These are phyloP conservation scores for Dictyostelium intermedium DNA, from an alignment of 78 protist species.

Conservation along the genomic window DNA sequence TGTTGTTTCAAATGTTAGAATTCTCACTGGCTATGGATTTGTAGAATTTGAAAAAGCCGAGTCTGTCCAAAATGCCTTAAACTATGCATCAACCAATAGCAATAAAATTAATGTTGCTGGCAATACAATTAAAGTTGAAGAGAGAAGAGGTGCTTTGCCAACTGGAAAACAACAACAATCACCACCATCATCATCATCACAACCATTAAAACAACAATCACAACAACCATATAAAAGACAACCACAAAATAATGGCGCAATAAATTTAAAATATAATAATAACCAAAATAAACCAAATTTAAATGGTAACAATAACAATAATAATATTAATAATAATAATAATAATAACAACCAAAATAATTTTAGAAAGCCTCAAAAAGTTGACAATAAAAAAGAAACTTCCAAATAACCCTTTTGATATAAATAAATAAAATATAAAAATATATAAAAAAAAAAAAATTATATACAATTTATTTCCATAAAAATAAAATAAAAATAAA, in stretches of 20 bases:
- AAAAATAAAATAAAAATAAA: not conserved
- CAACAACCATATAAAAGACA: conserved; percentile 7
- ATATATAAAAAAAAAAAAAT: not conserved
- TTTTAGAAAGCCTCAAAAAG: conserved; percentile 4
- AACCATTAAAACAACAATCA: not conserved
- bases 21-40: conserved; percentile 47
- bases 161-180: not conserved
- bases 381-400: not conserved
- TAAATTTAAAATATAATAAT: not conserved
- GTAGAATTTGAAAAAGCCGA: conserved; percentile 67
- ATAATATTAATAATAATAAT: not conserved
- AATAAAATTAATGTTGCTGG: conserved; percentile 12
- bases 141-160: conserved; percentile 5
- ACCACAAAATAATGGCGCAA: not conserved
- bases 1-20: not conserved
- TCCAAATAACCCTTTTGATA: not conserved
- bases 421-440: not conserved
- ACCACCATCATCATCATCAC: not conserved
- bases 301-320: not conserved
- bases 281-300: conserved; percentile 4
- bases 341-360: not conserved
- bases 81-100: not conserved
- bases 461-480: too few relatives aligned
- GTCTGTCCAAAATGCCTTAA: conserved; percentile 17
- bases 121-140: conserved; percentile 22